Percentiles rank a stretch among this genome's conserved stretches.
Evolutionary conservation across 2,329 filamentous ascomycete genomes (phyloP).

Genomic region (Apiospora saccharicola): DNA sequence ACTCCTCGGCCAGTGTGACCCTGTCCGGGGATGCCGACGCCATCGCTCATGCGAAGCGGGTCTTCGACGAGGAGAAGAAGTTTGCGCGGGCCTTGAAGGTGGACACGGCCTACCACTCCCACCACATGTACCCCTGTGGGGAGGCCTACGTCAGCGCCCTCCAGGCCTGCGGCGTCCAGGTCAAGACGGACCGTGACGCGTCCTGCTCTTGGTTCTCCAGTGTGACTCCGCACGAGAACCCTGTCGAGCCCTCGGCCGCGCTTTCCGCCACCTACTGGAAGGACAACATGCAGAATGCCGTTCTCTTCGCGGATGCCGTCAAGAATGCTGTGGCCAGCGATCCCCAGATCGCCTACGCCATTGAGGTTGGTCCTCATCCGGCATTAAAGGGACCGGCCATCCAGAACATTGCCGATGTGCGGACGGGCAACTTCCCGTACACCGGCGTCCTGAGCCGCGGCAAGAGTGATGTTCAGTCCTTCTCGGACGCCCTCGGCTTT

Average conservation of each 20-base stretch:
- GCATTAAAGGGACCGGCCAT: conserved; percentile 22
- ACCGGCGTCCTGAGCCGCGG: conserved; percentile 37
- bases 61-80: conserved; percentile 33
- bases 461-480: conserved; percentile 35
- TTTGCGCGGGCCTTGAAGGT: conserved; percentile 48
- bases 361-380: conserved; percentile 25
- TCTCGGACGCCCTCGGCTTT: conserved; percentile 26
- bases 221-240: conserved; percentile 38
- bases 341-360: too few relatives aligned
- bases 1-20: conserved; percentile 47
- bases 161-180: conserved; percentile 38
- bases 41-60: conserved; percentile 37
- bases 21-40: conserved; percentile 43
- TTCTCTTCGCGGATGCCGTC: conserved; percentile 24
- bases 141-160: conserved; percentile 44
- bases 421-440: conserved; percentile 37
- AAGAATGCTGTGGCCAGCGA: not conserved
- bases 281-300: conserved; percentile 7
- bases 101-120: conserved; percentile 58
- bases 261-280: conserved; percentile 30
- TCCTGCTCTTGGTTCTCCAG: conserved; percentile 52
- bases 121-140: conserved; percentile 51
- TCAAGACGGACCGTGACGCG: conserved; percentile 43
- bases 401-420: conserved; percentile 41
- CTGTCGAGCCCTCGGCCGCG: conserved; percentile 34